Conservation (phyloP, 1,139 yeast species). For the Pichia sp. region DNA sequence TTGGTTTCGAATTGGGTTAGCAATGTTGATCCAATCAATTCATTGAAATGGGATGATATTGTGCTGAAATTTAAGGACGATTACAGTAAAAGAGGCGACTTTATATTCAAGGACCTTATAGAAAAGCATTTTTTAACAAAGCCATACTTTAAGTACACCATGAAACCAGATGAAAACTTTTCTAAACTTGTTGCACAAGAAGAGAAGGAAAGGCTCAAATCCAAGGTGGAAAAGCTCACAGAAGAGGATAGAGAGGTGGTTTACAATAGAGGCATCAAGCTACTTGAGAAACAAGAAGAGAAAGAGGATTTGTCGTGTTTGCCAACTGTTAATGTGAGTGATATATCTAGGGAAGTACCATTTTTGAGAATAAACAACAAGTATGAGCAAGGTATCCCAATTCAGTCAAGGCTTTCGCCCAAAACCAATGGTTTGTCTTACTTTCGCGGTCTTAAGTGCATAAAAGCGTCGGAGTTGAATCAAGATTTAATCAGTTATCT, state of each 20-base stretch:
- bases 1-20: constrained; percentile 83
- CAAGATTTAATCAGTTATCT: constrained; percentile 59
- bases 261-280: constrained; percentile 52
- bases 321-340: constrained; percentile 69
- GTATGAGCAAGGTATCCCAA: constrained; percentile 29
- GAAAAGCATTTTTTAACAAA: constrained; percentile 46
- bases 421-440: constrained; percentile 75
- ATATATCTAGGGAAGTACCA: constrained; percentile 62
- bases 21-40: constrained; percentile 63
- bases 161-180: constrained; percentile 65
- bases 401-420: constrained; percentile 31
- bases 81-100: constrained; percentile 49
- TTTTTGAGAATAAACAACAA: constrained; percentile 34
- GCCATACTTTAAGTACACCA: constrained; percentile 65
- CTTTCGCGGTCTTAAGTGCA: constrained; percentile 51
- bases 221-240: constrained; percentile 42
- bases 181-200: constrained; percentile 45
- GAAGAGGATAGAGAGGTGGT: constrained; percentile 57
- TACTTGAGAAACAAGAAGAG: constrained; percentile 61
- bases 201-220: constrained; percentile 52
- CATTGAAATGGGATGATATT: constrained; percentile 61
- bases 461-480: constrained; percentile 44
- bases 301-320: constrained; percentile 72
- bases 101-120: constrained; percentile 56
- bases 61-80: constrained; percentile 59